Evolutionary conservation across 176 grass and related monocot species (phyloP).

Genomic region (Urochloa ruziziensis): DNA sequence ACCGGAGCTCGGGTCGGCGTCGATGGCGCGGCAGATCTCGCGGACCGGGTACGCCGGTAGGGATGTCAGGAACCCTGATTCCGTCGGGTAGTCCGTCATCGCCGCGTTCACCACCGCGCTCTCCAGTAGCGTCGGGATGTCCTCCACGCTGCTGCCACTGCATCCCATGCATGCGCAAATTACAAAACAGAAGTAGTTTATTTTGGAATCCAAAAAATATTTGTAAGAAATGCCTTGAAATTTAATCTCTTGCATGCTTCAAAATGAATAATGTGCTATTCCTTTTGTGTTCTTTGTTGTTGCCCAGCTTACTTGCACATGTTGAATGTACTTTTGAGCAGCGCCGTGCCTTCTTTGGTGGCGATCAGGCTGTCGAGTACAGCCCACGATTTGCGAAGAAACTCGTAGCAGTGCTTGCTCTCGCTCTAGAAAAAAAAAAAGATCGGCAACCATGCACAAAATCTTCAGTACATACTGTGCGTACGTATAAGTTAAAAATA

Average conservation of each 20-base stretch:
- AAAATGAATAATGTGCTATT: not conserved
- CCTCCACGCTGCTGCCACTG: not conserved
- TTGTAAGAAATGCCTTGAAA: not conserved
- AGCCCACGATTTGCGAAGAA: conserved; percentile 47
- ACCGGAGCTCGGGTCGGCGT: conserved; percentile 20
- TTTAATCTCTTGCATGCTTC: not conserved
- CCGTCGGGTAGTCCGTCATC: conserved; percentile 70
- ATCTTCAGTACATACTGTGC: no score
- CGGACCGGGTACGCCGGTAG: conserved; percentile 57
- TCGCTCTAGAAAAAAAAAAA: conserved; percentile 25
- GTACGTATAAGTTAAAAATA: not conserved
- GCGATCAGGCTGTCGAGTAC: conserved; percentile 19
- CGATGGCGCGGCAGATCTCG: conserved; percentile 55
- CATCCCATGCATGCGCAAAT: not conserved
- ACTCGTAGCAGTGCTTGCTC: conserved; percentile 46
- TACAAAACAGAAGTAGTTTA: no score
- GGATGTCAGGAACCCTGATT: conserved; percentile 37
- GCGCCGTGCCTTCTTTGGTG: conserved; percentile 4
- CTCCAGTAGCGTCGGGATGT: not conserved
- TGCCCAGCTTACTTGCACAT: conserved; percentile 53
- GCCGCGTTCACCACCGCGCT: conserved; percentile 29
- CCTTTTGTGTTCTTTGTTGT: not conserved
- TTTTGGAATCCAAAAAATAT: no score
- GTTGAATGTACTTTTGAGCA: conserved; percentile 40
- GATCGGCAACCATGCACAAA: no score